Conservation (phyloP, 2,329 filamentous ascomycete genomes). For the Gremmenia infestans region DNA sequence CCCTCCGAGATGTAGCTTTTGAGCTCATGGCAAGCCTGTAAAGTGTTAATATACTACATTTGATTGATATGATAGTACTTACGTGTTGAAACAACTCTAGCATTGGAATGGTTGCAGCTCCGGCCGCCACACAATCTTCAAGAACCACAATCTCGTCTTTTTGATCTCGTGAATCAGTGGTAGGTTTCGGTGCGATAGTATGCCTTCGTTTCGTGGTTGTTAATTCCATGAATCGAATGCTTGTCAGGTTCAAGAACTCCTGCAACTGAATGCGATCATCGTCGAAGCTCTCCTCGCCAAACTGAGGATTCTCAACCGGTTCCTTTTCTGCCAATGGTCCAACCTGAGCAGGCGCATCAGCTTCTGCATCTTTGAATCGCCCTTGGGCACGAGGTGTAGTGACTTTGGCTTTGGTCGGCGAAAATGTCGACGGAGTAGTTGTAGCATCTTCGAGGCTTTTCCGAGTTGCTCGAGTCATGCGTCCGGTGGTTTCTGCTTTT, state of each 20-base stretch:
- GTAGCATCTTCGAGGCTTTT: constrained; percentile 41
- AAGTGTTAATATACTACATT: constrained; percentile 25
- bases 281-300: constrained; percentile 31
- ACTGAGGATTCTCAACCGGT: constrained; percentile 44
- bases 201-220: constrained; percentile 92
- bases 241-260: constrained; percentile 91
- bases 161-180: constrained; percentile 31
- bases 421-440: constrained; percentile 38
- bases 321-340: constrained; percentile 37
- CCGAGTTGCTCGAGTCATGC: constrained; percentile 45
- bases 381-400: constrained; percentile 53
- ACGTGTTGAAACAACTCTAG: constrained; percentile 90
- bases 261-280: constrained; percentile 73
- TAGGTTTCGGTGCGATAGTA: constrained; percentile 60
- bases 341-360: constrained; percentile 34
- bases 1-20: constrained; percentile 97
- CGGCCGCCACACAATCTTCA: constrained; percentile 78
- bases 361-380: constrained; percentile 50
- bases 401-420: constrained; percentile 42
- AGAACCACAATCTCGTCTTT: constrained; percentile 47
- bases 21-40: constrained; percentile 77
- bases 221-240: constrained; percentile 96
- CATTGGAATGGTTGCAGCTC: constrained; percentile 87
- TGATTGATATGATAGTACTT: constrained; percentile 32
- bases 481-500: constrained; percentile 61